phyloP scores from a whole-genome alignment of 2,329 filamentous ascomycete species.

The Passalora sequoiae region DNA sequence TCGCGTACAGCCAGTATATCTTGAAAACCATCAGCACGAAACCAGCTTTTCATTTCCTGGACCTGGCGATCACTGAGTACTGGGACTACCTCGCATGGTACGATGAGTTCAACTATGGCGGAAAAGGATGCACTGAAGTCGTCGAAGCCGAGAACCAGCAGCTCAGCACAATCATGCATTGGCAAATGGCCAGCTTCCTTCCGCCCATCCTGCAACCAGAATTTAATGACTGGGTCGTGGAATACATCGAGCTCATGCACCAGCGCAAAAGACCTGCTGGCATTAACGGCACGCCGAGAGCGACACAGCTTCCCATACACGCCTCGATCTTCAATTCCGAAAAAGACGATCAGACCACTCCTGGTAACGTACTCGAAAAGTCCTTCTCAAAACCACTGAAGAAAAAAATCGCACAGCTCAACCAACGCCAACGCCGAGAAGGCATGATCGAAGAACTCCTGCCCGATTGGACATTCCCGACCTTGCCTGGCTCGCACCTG shows the following conservation, averaged over 20 bases:
- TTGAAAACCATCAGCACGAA: slow-evolving; percentile 95
- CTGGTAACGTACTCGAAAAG: slow-evolving; percentile 66
- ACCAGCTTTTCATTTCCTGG: slow-evolving; percentile 93
- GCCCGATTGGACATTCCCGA: slow-evolving; percentile 78
- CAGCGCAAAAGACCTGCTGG: slow-evolving; percentile 63
- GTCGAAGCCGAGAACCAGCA: slow-evolving; percentile 69
- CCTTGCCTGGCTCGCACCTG: slow-evolving; percentile 67
- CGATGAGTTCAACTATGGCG: slow-evolving; percentile 97
- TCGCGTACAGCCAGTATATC: slow-evolving; percentile 94
- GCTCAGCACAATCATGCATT: slow-evolving; percentile 92
- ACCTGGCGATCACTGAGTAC: slow-evolving; percentile 95
- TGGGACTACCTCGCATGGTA: slow-evolving; percentile 99
- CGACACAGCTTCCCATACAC: slow-evolving; percentile 58
- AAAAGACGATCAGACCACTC: slow-evolving; percentile 53
- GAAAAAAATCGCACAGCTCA: slow-evolving; percentile 76
- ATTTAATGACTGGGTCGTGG: slow-evolving; percentile 89
- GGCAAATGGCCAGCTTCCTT: slow-evolving; percentile 90
- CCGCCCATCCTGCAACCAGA: slow-evolving; percentile 72
- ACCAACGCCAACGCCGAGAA: slow-evolving; percentile 81
- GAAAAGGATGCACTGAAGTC: slow-evolving; percentile 81
- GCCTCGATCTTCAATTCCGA: slow-evolving; percentile 52
- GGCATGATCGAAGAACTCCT: slow-evolving; percentile 83
- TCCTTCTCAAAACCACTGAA: slow-evolving; percentile 83
- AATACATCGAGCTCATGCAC: slow-evolving; percentile 95
- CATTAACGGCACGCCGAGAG: slow-evolving; percentile 44